These are phyloP conservation scores for Tylopilus sp. DNA, from an alignment of 1,284 basidiomycete species.

Conservation along the genomic window DNA sequence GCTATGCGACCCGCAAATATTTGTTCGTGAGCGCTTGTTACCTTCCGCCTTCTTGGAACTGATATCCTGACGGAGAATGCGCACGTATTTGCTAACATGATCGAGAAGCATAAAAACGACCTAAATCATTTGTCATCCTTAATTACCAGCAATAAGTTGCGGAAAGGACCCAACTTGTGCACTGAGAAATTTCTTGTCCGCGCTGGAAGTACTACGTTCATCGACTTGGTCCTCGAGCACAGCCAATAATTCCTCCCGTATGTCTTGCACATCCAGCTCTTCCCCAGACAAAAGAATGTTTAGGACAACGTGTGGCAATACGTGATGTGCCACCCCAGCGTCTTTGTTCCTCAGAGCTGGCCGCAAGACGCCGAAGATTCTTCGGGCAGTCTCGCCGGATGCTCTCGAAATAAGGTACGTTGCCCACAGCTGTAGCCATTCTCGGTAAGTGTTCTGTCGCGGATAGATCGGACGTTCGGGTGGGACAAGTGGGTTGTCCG, in stretches of 20 bases:
- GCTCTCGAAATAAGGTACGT: conserved; percentile 76
- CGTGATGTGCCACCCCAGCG: conserved; percentile 84
- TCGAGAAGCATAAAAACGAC: conserved; percentile 94
- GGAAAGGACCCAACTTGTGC: conserved; percentile 68
- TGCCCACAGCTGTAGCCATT: conserved; percentile 95
- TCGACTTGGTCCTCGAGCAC: conserved; percentile 89
- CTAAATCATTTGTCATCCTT: conserved; percentile 41
- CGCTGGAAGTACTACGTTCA: conserved; percentile 51
- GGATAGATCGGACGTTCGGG: conserved; percentile 77
- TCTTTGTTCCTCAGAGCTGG: conserved; percentile 85
- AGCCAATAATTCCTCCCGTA: conserved; percentile 75
- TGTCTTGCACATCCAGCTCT: conserved; percentile 59
- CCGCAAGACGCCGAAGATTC: conserved; percentile 80
- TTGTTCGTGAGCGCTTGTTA: conserved; percentile 47
- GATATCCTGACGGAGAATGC: conserved; percentile 61
- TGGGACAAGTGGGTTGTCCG: conserved; percentile 38
- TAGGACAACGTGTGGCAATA: conserved; percentile 91
- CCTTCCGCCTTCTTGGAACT: conserved; percentile 48
- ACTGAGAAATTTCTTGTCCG: conserved; percentile 81
- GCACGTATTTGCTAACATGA: conserved; percentile 91
- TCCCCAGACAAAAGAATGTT: conserved; percentile 82
- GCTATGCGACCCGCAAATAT: conserved; percentile 37
- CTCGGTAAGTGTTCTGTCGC: conserved; percentile 78
- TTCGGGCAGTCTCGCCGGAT: conserved; percentile 55
- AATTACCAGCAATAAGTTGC: background rate